Evolutionary conservation across 75 land plant genomes (phyloP).

Genomic region (Adiantum capillusveneris): DNA sequence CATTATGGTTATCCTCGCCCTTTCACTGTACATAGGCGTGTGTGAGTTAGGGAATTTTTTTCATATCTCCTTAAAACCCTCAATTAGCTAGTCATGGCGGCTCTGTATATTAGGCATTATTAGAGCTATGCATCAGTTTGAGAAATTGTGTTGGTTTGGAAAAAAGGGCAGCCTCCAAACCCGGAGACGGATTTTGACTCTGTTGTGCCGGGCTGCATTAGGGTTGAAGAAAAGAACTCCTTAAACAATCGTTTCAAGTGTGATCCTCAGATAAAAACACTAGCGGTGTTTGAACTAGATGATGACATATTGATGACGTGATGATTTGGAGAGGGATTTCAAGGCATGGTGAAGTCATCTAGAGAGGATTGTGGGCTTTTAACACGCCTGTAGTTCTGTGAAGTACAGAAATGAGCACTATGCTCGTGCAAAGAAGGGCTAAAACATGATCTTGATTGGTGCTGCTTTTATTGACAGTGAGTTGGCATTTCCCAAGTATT

Average conservation of each 20-base stretch:
- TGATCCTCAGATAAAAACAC: constrained; percentile 16
- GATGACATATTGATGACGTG: constrained; percentile 39
- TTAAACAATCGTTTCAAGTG: constrained; percentile 31
- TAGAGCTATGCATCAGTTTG: no score
- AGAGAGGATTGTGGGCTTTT: constrained; percentile 23
- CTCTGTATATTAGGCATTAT: no score
- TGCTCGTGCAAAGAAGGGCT: constrained; percentile 55
- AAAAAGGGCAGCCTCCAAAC: constrained; percentile 23
- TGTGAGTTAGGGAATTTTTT: no score
- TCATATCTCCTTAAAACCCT: no score
- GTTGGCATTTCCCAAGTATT: constrained; percentile 64
- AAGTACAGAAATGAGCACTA: constrained; percentile 69
- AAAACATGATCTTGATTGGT: constrained; percentile 89
- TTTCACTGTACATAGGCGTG: no score
- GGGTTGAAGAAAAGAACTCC: constrained; percentile 21
- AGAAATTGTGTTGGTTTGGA: no score
- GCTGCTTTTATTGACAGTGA: constrained; percentile 79
- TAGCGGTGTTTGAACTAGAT: constrained; percentile 30
- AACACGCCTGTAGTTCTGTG: constrained; percentile 53
- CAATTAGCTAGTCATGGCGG: no score
- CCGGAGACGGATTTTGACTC: constrained; percentile 21
- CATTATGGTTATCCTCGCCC: no score
- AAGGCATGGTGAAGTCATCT: constrained; percentile 25
- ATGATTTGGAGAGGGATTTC: constrained; percentile 31
- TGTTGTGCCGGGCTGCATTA: constrained; percentile 23